Evolutionary conservation across 139 green algal species (phyloP).

Genomic region (Coelastrella sp.): DNA sequence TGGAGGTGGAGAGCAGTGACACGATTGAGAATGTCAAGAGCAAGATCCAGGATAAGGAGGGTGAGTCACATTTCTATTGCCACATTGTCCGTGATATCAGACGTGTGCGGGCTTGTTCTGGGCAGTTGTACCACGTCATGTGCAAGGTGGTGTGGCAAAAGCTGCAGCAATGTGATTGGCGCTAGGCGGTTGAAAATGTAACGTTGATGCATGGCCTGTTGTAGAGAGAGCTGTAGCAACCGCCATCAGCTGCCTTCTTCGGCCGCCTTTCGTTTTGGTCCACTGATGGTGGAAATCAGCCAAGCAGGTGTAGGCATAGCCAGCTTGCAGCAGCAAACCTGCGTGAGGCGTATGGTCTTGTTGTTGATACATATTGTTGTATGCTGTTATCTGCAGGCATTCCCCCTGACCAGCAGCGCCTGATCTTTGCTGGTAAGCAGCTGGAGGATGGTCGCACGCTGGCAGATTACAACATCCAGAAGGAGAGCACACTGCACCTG

Average conservation of each 20-base stretch:
- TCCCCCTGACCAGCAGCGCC: conserved; percentile 93
- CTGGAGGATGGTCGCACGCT: conserved; percentile 94
- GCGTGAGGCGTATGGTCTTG: neutral
- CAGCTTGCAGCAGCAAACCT: neutral
- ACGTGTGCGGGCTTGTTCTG: neutral
- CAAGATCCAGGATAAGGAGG: conserved; percentile 97
- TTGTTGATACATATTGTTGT: neutral
- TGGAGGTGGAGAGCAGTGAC: conserved; percentile 84
- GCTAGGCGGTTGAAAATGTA: too few species aligned
- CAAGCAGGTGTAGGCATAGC: neutral
- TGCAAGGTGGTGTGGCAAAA: neutral
- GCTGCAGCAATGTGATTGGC: neutral
- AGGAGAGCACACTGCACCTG: conserved; percentile 84
- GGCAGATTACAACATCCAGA: conserved; percentile 97
- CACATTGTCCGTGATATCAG: neutral
- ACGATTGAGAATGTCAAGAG: conserved; percentile 96
- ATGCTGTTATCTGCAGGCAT: conserved; percentile 70
- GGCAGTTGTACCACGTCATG: neutral
- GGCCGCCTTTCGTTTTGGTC: too few species aligned
- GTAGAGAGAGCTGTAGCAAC: too few species aligned
- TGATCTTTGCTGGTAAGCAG: conserved; percentile 97
- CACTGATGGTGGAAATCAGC: neutral
- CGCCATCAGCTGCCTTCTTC: too few species aligned
- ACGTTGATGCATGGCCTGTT: too few species aligned
- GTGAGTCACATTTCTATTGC: neutral